These are phyloP conservation scores for Ganoderma leucocontextum DNA, from an alignment of 1,284 basidiomycete genomes.

Conservation along the genomic window DNA sequence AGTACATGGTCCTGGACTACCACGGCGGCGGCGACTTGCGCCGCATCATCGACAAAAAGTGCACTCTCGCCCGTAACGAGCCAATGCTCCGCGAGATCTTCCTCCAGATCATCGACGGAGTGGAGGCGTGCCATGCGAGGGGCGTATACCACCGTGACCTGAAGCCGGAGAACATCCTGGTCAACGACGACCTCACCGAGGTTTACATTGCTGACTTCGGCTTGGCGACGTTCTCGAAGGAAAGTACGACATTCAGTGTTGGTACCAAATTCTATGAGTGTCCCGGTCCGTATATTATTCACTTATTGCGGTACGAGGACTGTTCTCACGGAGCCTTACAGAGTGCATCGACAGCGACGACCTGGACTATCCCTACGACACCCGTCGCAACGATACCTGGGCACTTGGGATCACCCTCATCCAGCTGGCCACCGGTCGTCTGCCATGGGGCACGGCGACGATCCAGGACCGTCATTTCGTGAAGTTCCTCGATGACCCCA, in stretches of 20 bases:
- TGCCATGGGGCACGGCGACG: slow-evolving; percentile 86
- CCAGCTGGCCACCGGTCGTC: slow-evolving; percentile 88
- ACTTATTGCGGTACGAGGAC: background rate
- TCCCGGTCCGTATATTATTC: slow-evolving; percentile 48
- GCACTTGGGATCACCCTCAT: slow-evolving; percentile 60
- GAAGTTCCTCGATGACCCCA: slow-evolving; percentile 49
- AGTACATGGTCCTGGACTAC: slow-evolving; percentile 69
- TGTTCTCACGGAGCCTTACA: slow-evolving; percentile 12
- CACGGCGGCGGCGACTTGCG: slow-evolving; percentile 70
- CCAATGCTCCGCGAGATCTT: slow-evolving; percentile 57
- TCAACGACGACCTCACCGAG: slow-evolving; percentile 50
- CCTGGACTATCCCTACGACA: slow-evolving; percentile 59
- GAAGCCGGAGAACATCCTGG: slow-evolving; percentile 78
- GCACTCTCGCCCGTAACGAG: slow-evolving; percentile 56
- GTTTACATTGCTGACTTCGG: slow-evolving; percentile 73
- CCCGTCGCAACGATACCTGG: slow-evolving; percentile 88
- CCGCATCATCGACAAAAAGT: slow-evolving; percentile 59
- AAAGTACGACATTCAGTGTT: slow-evolving; percentile 58
- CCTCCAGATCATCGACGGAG: slow-evolving; percentile 67
- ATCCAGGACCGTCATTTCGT: slow-evolving; percentile 76
- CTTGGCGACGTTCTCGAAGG: slow-evolving; percentile 61
- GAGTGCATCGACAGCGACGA: slow-evolving; percentile 35
- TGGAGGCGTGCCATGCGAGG: slow-evolving; percentile 63
- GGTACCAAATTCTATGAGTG: slow-evolving; percentile 63
- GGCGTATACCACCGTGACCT: slow-evolving; percentile 75